phyloP scores from a whole-genome alignment of 768 basidiomycete genomes.

The Kwoniella shandongensis region DNA sequence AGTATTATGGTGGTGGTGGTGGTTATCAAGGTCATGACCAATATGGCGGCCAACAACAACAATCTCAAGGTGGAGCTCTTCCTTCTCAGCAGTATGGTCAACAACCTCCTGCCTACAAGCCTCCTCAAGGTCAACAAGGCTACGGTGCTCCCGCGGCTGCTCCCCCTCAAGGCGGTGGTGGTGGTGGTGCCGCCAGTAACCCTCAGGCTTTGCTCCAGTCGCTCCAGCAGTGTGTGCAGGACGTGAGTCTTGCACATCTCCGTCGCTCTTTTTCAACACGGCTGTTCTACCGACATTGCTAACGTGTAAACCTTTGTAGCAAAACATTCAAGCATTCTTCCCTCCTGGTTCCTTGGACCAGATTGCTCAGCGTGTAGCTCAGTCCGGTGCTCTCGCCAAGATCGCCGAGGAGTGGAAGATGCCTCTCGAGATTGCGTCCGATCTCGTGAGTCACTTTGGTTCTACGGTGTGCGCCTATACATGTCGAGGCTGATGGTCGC shows the following conservation, averaged over 20 bases:
- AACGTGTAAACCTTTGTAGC: slow-evolving; percentile 31
- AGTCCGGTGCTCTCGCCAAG: slow-evolving; percentile 49
- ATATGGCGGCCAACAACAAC: slow-evolving; percentile 20
- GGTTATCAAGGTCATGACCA: slow-evolving; percentile 22
- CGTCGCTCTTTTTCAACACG: not conserved
- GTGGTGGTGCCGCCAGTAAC: slow-evolving; percentile 28
- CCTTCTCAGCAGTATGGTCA: slow-evolving; percentile 42
- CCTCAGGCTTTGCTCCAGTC: slow-evolving; percentile 32
- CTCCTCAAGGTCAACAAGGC: slow-evolving; percentile 40
- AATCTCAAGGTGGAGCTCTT: slow-evolving; percentile 17
- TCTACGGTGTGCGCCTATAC: not conserved
- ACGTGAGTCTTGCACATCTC: slow-evolving; percentile 41
- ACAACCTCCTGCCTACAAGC: slow-evolving; percentile 38
- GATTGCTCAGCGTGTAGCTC: slow-evolving; percentile 54
- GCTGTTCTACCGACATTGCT: not conserved
- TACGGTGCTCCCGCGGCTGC: slow-evolving; percentile 13
- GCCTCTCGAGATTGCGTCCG: slow-evolving; percentile 55
- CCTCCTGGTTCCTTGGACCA: slow-evolving; percentile 54
- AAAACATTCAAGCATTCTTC: slow-evolving; percentile 56
- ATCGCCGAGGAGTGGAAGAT: slow-evolving; percentile 55
- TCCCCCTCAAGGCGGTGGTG: slow-evolving; percentile 19
- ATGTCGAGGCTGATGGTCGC: too few relatives aligned
- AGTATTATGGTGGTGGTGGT: slow-evolving; percentile 9
- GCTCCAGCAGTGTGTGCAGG: slow-evolving; percentile 52
- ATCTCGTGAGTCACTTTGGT: slow-evolving; percentile 42